phyloP scores from a whole-genome alignment of 352 stramenopile genomes.

The Stramenopiles sp. region DNA sequence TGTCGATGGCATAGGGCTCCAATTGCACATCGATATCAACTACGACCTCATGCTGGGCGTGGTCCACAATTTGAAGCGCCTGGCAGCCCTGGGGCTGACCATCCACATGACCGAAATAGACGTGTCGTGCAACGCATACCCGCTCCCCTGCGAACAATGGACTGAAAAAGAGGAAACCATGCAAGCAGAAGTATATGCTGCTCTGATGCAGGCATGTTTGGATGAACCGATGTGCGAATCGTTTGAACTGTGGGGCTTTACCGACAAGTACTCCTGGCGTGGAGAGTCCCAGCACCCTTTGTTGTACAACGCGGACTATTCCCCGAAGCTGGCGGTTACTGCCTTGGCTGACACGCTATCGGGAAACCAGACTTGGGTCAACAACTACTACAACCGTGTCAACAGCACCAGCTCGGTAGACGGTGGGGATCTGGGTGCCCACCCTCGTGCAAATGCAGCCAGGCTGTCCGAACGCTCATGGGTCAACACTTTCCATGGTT shows the following conservation, averaged over 20 bases:
- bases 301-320: background rate
- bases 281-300: background rate
- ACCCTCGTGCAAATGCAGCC: too few relatives aligned
- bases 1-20: background rate
- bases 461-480: too few relatives aligned
- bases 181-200: constrained; percentile 1
- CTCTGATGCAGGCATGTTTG: background rate
- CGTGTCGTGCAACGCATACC: background rate
- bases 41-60: background rate
- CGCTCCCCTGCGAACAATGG: background rate
- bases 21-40: constrained; percentile 10
- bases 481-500: too few relatives aligned
- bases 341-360: background rate
- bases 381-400: background rate
- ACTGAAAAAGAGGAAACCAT: background rate
- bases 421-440: too few relatives aligned
- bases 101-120: constrained; percentile 11
- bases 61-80: background rate
- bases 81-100: background rate
- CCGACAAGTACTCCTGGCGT: background rate
- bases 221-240: constrained; percentile 9
- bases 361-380: constrained; percentile 1
- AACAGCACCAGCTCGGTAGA: background rate
- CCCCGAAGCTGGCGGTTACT: background rate
- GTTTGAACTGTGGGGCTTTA: constrained; percentile 8